These are phyloP conservation scores for Lichtheimia ornata DNA, from an alignment of 371 early-diverging fungal genomes.

Conservation along the genomic window DNA sequence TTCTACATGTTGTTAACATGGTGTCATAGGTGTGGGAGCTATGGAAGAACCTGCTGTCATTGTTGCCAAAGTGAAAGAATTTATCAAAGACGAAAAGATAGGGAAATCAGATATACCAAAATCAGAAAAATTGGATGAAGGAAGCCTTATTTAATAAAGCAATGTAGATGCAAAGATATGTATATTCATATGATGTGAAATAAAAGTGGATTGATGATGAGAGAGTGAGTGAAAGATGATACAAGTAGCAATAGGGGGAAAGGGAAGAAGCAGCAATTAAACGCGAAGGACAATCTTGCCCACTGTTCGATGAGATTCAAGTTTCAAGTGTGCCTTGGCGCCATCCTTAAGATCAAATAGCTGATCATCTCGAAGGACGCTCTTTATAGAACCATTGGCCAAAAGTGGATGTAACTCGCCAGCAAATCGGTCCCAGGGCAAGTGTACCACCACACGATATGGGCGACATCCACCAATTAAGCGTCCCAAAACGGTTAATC, in stretches of 20 bases:
- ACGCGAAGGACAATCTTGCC: conserved; percentile 57
- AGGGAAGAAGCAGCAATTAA: not conserved
- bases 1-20: not conserved
- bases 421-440: conserved; percentile 14
- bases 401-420: conserved; percentile 6
- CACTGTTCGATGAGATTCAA: conserved; percentile 40
- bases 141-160: not conserved
- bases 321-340: conserved; percentile 37
- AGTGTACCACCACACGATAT: conserved; percentile 11
- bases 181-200: too few relatives aligned
- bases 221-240: too few relatives aligned
- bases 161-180: too few relatives aligned
- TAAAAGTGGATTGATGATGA: too few relatives aligned
- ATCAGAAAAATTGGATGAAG: not conserved
- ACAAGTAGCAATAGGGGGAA: too few relatives aligned
- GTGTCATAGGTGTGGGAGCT: conserved; percentile 17
- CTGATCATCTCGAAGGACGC: conserved; percentile 12
- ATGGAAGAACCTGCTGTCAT: conserved; percentile 27
- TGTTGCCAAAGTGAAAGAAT: not conserved
- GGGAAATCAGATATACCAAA: not conserved
- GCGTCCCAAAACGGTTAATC: conserved; percentile 2
- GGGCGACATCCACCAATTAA: conserved; percentile 15
- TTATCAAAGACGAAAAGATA: conserved; percentile 2
- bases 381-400: conserved; percentile 11
- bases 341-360: conserved; percentile 40